Evolutionary conservation across 345 rosid species (phyloP), one percentile per base, ranked within the genome.

Genomic region (Arabidopsis arenosa): DNA sequence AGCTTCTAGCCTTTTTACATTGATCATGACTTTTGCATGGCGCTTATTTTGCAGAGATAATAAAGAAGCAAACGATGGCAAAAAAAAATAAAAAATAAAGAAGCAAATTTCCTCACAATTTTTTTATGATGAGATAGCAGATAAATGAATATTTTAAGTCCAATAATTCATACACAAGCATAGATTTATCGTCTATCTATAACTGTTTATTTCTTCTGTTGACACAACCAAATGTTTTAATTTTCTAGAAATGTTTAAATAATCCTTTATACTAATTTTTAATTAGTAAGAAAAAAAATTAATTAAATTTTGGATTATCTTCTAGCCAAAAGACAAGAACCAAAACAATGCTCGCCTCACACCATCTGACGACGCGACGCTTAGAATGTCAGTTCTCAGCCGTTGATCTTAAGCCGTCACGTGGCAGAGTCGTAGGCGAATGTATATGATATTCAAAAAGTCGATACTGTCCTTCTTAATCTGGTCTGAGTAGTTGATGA

Each of bases 341-440:
- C 41, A 23, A 69, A 70, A 0, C 17, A 70, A 18, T 44, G 18
- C 32, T 69, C 59, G 64, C 71, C 75, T 63, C 66, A 70, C 64
- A 66, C 33, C 33, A 2, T 59, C 47, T 9, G 51, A 55, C 56
- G 48, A 47, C 66, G 41, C 55, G 62, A 17, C 33, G 39, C 23
- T 35, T 21, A 7, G 0, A n/a, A 36, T 9, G 51, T 40, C 36
- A 14, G 62, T 33, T 62, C 4, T 52, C 7, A 14, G 28, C 36
- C 63, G 54, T 43, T 43, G 74, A 52, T 33, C 49, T 43, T 21
- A 21, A 1, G 1, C 51, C 2, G 0, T 45, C 54, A 64, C 72
- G 80, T 70, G 80, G 71, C 80, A 37, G 23, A 23, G 26, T 39
- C 54, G 4, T 49, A 30, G 7, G 28, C 67, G 37, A 15, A 15